Evolutionary conservation across 1,284 basidiomycete species (phyloP).

Genomic region (Heterobasidion parviporum): DNA sequence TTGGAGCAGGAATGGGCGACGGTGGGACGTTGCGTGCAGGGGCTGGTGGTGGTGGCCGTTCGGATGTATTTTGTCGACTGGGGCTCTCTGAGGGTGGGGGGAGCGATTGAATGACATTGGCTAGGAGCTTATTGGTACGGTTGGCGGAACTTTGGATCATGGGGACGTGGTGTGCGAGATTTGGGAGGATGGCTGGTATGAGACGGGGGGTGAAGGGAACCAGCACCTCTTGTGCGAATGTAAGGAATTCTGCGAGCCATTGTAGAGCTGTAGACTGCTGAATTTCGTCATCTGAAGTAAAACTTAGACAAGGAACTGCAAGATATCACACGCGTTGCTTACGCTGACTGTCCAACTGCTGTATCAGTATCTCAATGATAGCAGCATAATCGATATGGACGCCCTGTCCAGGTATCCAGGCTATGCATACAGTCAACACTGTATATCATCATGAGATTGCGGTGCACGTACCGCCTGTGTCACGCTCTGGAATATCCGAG

Average conservation of each 20-base stretch:
- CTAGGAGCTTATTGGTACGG: slow-evolving; percentile 81
- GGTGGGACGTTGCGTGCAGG: slow-evolving; percentile 26
- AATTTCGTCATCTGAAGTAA: slow-evolving; percentile 69
- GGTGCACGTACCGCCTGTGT: slow-evolving; percentile 49
- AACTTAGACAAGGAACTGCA: background rate
- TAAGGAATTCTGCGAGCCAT: slow-evolving; percentile 91
- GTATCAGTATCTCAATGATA: slow-evolving; percentile 92
- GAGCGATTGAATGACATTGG: slow-evolving; percentile 78
- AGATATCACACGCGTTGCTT: slow-evolving; percentile 18
- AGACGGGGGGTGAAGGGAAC: slow-evolving; percentile 92
- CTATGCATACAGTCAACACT: slow-evolving; percentile 26
- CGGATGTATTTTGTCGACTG: slow-evolving; percentile 28
- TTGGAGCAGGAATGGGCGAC: slow-evolving; percentile 44
- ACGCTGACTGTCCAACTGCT: slow-evolving; percentile 84
- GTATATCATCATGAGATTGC: slow-evolving; percentile 19
- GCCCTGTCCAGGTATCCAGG: slow-evolving; percentile 90
- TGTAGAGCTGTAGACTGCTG: slow-evolving; percentile 83
- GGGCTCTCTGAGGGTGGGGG: slow-evolving; percentile 58
- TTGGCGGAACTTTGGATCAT: slow-evolving; percentile 87
- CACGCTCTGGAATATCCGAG: slow-evolving; percentile 46
- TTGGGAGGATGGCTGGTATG: slow-evolving; percentile 88
- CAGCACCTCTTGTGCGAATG: slow-evolving; percentile 86
- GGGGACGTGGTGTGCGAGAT: slow-evolving; percentile 85
- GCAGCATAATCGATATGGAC: slow-evolving; percentile 88
- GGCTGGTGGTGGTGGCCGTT: slow-evolving; percentile 20